Base-by-base conservation (phyloP, 139 green algal species). In the Picochlorum sp. region DNA sequence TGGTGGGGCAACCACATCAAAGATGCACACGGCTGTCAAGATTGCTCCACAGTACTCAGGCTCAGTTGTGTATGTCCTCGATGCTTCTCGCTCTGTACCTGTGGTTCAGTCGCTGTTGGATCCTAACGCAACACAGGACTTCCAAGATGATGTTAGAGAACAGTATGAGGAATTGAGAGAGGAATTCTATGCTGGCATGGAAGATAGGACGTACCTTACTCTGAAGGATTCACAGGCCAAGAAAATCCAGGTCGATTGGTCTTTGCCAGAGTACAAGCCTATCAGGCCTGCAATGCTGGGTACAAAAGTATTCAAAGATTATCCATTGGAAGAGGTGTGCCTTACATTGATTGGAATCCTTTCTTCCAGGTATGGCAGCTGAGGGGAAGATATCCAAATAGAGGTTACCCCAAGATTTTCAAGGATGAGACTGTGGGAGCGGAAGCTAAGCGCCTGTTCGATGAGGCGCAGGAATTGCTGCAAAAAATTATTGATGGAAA, bases 281-380 rank as follows among this genome's bases (percentile, higher is more conserved):
- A 70, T 85, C 14, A 74, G 23, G 21, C 93, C 93, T 30, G 78
- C 79, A 59, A 21, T 92, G 45, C 37, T 94, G 21, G 91, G 91
- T 38, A 86, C 72, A 57, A 86, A 85, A 67, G 76, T 82, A 3
- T 86, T 87, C 45, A 59, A 74, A 30, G 77, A 92, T 63, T 92
- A 88, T 62, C 79, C 86, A 15, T 81, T 99, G 16, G 85, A 97
- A 72, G 84, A 96, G 18, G 85, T 99, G 23, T 99, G 24, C 62
- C 78, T 20, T 92, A 92, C 81, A 98, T 99, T 63, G 93, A 99
- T 79, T 99, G 93, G 93, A 98, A 98, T 80, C 93, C 93, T 11
- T 98, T 99, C 81, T 99, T 99, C 82, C 75, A 92, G 83, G 90
- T 97, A 57, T 99, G 93, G 93, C 93, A 99, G 82, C 81, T 99